Base-by-base conservation (phyloP, 2,329 filamentous ascomycete genomes). In the Aaosphaeria arxii region DNA sequence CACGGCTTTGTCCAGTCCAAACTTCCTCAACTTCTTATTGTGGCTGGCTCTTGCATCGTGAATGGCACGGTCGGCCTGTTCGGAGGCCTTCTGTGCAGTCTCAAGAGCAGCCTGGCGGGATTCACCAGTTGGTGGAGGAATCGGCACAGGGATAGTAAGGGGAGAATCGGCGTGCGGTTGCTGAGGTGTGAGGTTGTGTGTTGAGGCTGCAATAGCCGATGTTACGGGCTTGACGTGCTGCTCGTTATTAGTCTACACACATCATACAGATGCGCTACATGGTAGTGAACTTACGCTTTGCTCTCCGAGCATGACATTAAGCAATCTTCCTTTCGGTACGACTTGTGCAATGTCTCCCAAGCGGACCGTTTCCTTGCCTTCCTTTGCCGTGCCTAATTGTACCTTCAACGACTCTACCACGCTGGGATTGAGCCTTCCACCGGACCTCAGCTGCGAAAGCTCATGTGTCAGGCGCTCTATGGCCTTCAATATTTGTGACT, bases 281-380 rank as follows among this genome's bases (percentile, higher is more conserved):
- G 9, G n/a, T 36, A 36, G n/a, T 36, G 33, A 36, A 33, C 32
- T 9, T 63, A 86, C 84, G 50, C 82, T 80, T 58, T 82, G 78
- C 59, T 88, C 86, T 11, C 83, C 80, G 36, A 81, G 82, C 24
- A 86, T 64, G n/a, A 88, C 73, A 49, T 81, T 79, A 30, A 87
- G 66, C 56, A 76, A 76, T 47, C 84, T 70, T 7, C 84, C 84
- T 58, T 85, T 84, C 0, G 83, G 82, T 36, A 88, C 74, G 11
- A 88, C 82, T 61, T 87, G 85, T 3, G 84, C 85, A 48, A 89
- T 61, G 61, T 87, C 84, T 7, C 78, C 76, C 44, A 89, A 58
- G 52, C 72, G 76, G 43, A 80, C 74, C 1, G 69, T 79, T 49
- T 79, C 73, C 49, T 78, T 81, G 38, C 59, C 62, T n/a, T 60